phyloP scores from a whole-genome alignment of 169 alveolate genomes.

The Babesia bovis region DNA sequence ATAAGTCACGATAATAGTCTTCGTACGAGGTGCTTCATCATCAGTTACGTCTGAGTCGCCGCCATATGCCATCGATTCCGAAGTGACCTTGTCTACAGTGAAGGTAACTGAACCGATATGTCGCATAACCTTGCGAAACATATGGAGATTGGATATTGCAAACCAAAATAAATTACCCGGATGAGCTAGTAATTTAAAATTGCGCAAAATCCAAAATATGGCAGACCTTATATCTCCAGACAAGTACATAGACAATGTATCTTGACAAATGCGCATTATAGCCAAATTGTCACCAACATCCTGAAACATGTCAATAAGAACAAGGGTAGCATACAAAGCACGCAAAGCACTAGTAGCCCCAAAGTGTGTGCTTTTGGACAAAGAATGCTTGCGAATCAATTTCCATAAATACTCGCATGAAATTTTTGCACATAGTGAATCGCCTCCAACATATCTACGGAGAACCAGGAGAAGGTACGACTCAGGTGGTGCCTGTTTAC shows the following conservation, averaged over 20 bases:
- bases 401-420: constrained; percentile 40
- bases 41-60: constrained; percentile 26
- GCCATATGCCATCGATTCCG: constrained; percentile 2
- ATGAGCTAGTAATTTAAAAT: constrained; percentile 37
- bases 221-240: constrained; percentile 23
- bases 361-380: constrained; percentile 30
- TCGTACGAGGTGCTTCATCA: constrained; percentile 17
- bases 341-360: constrained; percentile 53
- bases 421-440: constrained; percentile 29
- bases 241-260: constrained; percentile 33
- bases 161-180: constrained; percentile 16
- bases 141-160: constrained; percentile 37
- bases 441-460: constrained; percentile 41
- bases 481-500: constrained; percentile 7
- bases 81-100: constrained; percentile 1
- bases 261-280: constrained; percentile 28
- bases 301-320: constrained; percentile 8
- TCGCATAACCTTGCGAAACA: constrained; percentile 3
- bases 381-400: constrained; percentile 37
- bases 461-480: constrained; percentile 29
- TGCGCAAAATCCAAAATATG: constrained; percentile 45
- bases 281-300: constrained; percentile 1
- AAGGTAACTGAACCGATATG: constrained; percentile 29
- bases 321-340: constrained; percentile 14
- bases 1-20: constrained; percentile 11